Percentiles rank a stretch among this genome's conserved stretches.
Evolutionary conservation across 768 basidiomycete species (phyloP).

Genomic region (Suillus spraguei): DNA sequence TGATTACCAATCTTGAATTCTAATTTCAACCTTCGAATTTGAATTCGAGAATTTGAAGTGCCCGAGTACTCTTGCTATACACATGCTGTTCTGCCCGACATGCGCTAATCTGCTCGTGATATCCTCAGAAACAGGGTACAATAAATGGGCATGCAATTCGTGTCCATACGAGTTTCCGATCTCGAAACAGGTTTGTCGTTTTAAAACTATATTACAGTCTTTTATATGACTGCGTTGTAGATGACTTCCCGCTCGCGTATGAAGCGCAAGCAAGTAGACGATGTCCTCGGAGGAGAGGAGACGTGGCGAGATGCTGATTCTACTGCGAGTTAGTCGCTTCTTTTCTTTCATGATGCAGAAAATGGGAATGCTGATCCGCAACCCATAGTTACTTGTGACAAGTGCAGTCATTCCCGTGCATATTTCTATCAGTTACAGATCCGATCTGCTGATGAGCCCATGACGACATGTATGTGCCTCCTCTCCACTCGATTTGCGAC

Average conservation of each 20-base stretch:
- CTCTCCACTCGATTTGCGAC: not conserved
- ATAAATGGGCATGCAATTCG: constrained; percentile 92
- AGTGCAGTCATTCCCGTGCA: constrained; percentile 73
- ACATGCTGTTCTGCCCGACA: constrained; percentile 96
- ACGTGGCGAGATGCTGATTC: constrained; percentile 94
- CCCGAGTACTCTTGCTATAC: too few species aligned
- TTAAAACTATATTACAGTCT: not conserved
- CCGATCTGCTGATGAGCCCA: constrained; percentile 89
- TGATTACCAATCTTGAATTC: not conserved
- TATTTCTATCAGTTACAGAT: constrained; percentile 98
- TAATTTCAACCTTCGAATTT: not conserved
- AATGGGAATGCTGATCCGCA: not conserved
- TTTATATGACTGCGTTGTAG: constrained; percentile 37
- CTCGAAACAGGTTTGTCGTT: constrained; percentile 60
- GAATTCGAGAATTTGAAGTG: too few species aligned
- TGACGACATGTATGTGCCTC: constrained; percentile 51
- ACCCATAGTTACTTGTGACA: constrained; percentile 52
- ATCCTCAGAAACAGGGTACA: constrained; percentile 74
- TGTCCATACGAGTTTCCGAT: constrained; percentile 97
- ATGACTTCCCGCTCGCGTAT: constrained; percentile 90
- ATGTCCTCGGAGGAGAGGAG: constrained; percentile 93
- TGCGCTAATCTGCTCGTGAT: constrained; percentile 88
- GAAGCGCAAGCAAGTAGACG: constrained; percentile 90
- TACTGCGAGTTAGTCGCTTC: constrained; percentile 59
- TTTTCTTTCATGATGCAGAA: not conserved